Base-by-base conservation (phyloP, 495 filamentous ascomycete species). In the Parathielavia hyrcaniae region DNA sequence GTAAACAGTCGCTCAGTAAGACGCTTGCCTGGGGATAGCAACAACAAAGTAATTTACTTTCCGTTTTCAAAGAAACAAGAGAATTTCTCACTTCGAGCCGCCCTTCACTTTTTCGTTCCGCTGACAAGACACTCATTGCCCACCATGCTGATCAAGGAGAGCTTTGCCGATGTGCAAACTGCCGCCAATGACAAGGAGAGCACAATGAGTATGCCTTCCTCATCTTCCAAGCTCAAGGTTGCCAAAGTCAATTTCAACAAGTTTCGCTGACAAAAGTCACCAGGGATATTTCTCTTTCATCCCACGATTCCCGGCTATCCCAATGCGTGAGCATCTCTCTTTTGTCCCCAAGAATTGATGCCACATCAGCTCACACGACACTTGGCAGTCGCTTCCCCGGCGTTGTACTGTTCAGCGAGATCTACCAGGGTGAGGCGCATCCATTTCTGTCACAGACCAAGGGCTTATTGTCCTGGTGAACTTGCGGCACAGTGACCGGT, bases 361-460 rank as follows among this genome's bases (percentile, higher is more conserved):
- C 51, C 32, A 10, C 34, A n/a, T 14, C 26, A 46, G 58, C 64
- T 65, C 52, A 71, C 65, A 57, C 58, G 62, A 50, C 56, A 8
- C 3, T 30, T 9, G 55, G 0, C 43, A 82, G 79, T 48, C 83
- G 86, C 49, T 97, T 96, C 68, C 92, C 91, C 0, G 92, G 89
- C 23, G 88, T 97, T 1, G 88, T 90, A 8, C 75, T 96, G 43
- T 97, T 96, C 71, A 91, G 86, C 68, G 91, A 97, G 74, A 97
- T 97, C 63, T 97, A 97, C 67, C 91, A 97, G 85, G 91, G 90
- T 90, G 17, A 58, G 63, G 20, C 46, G 13, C 34, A 32, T 11
- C 26, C 55, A 45, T 23, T 14, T 44, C 23, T 8, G 55, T 22
- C 46, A 45, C 19, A 50, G 16, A 40, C 30, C 38, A 23, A 5